Evolutionary conservation across 2,329 filamentous ascomycete genomes (phyloP).

Genomic region (Sporothrix humicola): DNA sequence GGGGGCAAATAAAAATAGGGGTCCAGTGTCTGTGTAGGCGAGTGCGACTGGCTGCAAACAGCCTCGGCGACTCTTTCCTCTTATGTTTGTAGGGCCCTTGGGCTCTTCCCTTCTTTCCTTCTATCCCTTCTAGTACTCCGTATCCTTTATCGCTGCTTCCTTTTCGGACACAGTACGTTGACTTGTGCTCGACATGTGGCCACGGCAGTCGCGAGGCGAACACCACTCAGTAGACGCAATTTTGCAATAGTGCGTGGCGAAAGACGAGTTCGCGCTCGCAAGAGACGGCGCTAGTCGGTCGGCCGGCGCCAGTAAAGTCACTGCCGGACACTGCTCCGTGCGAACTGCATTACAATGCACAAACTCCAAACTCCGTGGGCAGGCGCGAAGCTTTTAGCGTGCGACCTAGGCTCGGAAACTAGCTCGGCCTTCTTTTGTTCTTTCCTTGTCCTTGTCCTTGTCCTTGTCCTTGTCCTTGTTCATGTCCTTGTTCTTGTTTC

Average conservation of each 20-base stretch:
- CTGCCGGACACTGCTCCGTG: constrained; percentile 23
- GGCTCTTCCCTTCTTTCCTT: neutral
- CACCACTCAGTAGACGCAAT: neutral
- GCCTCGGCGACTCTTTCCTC: neutral
- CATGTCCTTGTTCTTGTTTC: too few relatives aligned
- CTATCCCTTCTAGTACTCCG: neutral
- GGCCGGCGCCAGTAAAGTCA: constrained; percentile 10
- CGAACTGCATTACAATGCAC: neutral
- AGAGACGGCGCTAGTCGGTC: constrained; percentile 10
- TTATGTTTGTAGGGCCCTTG: neutral
- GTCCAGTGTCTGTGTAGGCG: neutral
- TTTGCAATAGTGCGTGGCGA: constrained; percentile 14
- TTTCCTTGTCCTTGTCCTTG: too few relatives aligned
- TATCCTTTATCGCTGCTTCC: neutral
- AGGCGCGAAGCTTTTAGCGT: constrained; percentile 5
- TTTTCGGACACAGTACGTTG: constrained; percentile 19
- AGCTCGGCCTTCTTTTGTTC: neutral
- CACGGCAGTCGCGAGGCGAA: neutral
- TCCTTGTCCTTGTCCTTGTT: too few relatives aligned
- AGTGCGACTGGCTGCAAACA: neutral
- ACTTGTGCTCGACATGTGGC: neutral
- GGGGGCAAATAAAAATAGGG: constrained; percentile 20
- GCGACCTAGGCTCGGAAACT: neutral
- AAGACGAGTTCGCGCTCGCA: neutral
- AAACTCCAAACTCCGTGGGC: neutral